A percentile compares a stretch with the other conserved stretches of the same genome.
Evolutionary conservation across 257 asterid genomes (phyloP).

Genomic region (Nicotiana attenuata): DNA sequence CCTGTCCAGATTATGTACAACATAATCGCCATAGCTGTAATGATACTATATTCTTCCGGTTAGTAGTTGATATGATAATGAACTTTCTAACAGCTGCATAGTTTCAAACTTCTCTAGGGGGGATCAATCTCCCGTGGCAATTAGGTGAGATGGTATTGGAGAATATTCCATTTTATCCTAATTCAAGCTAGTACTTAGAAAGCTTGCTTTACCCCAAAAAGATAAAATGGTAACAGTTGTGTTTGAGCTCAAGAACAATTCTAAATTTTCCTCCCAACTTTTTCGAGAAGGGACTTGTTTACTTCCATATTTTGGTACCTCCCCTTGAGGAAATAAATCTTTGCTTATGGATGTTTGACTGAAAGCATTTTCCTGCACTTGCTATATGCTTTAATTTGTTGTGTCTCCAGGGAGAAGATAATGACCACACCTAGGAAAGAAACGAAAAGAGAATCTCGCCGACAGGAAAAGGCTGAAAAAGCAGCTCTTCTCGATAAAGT

Average conservation of each 20-base stretch:
- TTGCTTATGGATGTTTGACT: conserved; percentile 1
- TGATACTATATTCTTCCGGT: not conserved
- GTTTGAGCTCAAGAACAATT: not conserved
- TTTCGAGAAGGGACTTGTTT: not conserved
- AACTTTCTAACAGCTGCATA: not conserved
- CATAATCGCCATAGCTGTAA: not conserved
- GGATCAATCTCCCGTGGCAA: not conserved
- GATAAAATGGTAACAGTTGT: not conserved
- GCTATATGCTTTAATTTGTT: not conserved
- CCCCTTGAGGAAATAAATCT: not conserved
- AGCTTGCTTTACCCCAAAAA: not conserved
- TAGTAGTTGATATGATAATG: not conserved
- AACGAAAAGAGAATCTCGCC: conserved; percentile 77
- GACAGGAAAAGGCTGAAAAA: conserved; percentile 86
- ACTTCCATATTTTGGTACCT: not conserved
- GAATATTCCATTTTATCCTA: not conserved
- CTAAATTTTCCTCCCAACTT: not conserved
- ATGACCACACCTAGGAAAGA: conserved; percentile 76
- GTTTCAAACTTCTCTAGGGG: not conserved
- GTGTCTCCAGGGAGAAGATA: conserved; percentile 70
- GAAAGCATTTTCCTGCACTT: not conserved
- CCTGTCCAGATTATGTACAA: not conserved
- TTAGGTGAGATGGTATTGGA: not conserved
- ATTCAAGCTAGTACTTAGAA: not conserved
- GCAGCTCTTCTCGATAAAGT: conserved; percentile 83